Conservation (phyloP, 331 rosid genomes). For the Phaseolus coccineus region DNA sequence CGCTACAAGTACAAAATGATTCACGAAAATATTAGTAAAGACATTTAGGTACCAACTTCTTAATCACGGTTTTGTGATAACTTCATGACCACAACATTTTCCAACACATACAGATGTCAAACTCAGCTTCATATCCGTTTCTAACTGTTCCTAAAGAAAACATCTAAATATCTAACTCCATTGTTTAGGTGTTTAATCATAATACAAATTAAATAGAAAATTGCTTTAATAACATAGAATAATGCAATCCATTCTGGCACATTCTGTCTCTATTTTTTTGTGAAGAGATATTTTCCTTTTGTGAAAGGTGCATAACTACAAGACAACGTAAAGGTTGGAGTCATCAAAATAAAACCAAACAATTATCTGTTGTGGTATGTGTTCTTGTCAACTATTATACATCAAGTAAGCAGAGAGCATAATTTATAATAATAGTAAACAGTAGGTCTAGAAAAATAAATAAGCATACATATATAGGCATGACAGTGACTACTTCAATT, state of each 20-base stretch:
- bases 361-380: background rate
- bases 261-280: too few species aligned
- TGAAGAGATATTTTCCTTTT: too few species aligned
- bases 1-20: too few species aligned
- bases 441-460: background rate
- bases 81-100: constrained; percentile 6
- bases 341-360: background rate
- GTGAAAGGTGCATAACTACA: background rate
- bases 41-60: background rate
- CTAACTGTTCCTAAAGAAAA: background rate
- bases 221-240: too few species aligned
- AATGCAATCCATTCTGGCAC: too few species aligned
- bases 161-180: too few species aligned
- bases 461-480: background rate
- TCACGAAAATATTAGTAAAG: background rate
- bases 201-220: background rate
- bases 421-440: background rate
- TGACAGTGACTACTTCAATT: background rate
- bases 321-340: background rate
- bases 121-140: background rate
- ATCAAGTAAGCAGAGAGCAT: background rate
- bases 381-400: background rate
- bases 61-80: background rate
- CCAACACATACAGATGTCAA: background rate
- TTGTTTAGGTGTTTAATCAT: background rate